These are phyloP conservation scores for Neospora caninum DNA, from an alignment of 169 alveolate species.

Conservation along the genomic window DNA sequence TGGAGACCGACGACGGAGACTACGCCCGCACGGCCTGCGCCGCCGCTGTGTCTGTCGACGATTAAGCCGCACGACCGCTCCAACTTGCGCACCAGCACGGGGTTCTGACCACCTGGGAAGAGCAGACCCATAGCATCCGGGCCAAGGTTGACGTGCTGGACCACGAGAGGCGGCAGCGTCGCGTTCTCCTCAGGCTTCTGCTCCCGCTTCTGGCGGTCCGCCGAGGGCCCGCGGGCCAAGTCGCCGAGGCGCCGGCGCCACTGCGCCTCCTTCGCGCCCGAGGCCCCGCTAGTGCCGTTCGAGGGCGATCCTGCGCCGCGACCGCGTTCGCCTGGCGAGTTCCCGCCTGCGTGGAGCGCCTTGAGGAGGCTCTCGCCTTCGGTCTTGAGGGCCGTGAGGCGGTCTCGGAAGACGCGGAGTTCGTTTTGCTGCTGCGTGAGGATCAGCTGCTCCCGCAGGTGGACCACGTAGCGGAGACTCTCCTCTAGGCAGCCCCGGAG, in stretches of 20 bases:
- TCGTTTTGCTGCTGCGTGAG: constrained; percentile 69
- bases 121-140: constrained; percentile 16
- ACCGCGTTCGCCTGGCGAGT: background rate
- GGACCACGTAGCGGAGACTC: constrained; percentile 54
- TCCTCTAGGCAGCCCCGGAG: constrained; percentile 45
- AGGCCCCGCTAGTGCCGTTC: background rate
- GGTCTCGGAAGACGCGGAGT: constrained; percentile 62
- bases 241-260: constrained; percentile 43
- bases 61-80: constrained; percentile 53
- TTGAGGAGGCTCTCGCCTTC: constrained; percentile 6
- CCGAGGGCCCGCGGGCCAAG: background rate
- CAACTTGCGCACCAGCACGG: constrained; percentile 53
- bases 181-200: background rate
- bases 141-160: background rate
- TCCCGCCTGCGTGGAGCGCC: background rate
- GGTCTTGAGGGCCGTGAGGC: constrained; percentile 37
- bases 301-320: background rate
- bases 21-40: constrained; percentile 37
- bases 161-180: background rate
- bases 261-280: constrained; percentile 20
- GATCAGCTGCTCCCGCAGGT: constrained; percentile 62
- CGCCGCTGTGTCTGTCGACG: constrained; percentile 53
- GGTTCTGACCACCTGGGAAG: constrained; percentile 14
- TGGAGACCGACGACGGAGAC: constrained; percentile 5
- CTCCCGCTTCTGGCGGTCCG: background rate